Evolutionary conservation across 257 asterid genomes (phyloP).

Genomic region (Capsicum chinense): DNA sequence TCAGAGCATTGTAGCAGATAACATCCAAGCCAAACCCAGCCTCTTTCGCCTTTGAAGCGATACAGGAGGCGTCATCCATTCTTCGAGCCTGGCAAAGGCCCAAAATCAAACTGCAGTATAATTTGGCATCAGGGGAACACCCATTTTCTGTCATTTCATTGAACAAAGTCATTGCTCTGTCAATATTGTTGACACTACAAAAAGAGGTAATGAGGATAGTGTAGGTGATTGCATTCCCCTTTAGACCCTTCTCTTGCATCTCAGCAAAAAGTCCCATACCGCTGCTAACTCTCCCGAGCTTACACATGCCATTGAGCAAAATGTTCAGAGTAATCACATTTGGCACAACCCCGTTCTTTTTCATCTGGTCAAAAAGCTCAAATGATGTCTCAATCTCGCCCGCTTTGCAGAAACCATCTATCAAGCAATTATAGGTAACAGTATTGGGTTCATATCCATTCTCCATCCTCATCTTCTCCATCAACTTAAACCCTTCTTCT

Average conservation of each 20-base stretch:
- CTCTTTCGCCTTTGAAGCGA: constrained; percentile 59
- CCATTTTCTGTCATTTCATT: constrained; percentile 64
- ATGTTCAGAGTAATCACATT: constrained; percentile 63
- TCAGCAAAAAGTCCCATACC: constrained; percentile 55
- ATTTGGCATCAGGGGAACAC: constrained; percentile 66
- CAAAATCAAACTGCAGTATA: constrained; percentile 70
- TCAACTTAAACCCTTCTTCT: constrained; percentile 65
- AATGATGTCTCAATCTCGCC: constrained; percentile 68
- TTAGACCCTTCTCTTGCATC: constrained; percentile 64
- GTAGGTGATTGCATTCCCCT: constrained; percentile 60
- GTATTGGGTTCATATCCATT: constrained; percentile 55
- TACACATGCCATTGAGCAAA: constrained; percentile 76
- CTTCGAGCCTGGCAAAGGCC: constrained; percentile 72
- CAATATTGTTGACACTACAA: constrained; percentile 69
- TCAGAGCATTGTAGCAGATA: constrained; percentile 63
- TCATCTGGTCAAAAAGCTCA: constrained; percentile 68
- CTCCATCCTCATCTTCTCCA: constrained; percentile 65
- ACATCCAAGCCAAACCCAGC: constrained; percentile 73
- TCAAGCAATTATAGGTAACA: constrained; percentile 65
- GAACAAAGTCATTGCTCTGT: constrained; percentile 66
- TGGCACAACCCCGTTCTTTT: constrained; percentile 44
- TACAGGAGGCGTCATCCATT: constrained; percentile 64
- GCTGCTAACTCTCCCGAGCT: constrained; percentile 58
- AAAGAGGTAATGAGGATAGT: constrained; percentile 70
- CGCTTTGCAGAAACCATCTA: constrained; percentile 82